Conservation (phyloP, 2,329 filamentous ascomycete species). For the Niveomyces coronatus region DNA sequence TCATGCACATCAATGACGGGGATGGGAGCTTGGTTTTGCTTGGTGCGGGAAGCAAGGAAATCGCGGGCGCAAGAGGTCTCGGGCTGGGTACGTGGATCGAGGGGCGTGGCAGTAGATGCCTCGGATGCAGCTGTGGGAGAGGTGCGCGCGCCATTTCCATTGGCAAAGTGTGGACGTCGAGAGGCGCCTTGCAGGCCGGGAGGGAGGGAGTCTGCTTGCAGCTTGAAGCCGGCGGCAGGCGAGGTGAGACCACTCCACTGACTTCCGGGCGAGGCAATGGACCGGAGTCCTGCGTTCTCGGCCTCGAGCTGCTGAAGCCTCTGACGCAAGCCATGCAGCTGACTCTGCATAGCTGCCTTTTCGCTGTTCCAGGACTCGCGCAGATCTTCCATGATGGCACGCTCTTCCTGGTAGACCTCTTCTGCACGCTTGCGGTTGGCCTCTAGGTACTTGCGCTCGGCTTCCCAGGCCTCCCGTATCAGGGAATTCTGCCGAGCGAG, state of each 20-base stretch:
- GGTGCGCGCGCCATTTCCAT: constrained; percentile 21
- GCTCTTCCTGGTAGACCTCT: constrained; percentile 45
- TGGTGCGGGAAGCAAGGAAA: constrained; percentile 24
- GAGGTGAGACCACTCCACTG: constrained; percentile 21
- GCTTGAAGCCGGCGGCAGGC: constrained; percentile 2
- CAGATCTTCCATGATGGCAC: constrained; percentile 42
- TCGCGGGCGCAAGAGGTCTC: constrained; percentile 24
- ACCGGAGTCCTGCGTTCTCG: constrained; percentile 25
- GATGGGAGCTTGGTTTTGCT: constrained; percentile 22
- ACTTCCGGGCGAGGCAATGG: constrained; percentile 19
- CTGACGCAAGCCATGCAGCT: constrained; percentile 32
- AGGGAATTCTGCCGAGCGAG: constrained; percentile 31
- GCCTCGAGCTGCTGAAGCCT: constrained; percentile 25
- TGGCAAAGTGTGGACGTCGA: constrained; percentile 24
- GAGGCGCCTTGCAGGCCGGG: constrained; percentile 25
- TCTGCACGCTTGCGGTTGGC: constrained; percentile 43
- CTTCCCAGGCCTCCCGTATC: constrained; percentile 41
- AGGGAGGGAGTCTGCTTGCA: constrained; percentile 17
- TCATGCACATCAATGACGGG: constrained; percentile 47
- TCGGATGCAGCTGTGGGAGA: constrained; percentile 26
- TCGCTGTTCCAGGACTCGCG: constrained; percentile 36
- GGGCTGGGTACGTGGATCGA: constrained; percentile 36
- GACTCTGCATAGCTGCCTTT: constrained; percentile 28
- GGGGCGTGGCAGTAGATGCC: constrained; percentile 26
- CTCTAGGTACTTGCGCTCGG: constrained; percentile 43